Evolutionary conservation across 2,329 filamentous ascomycete genomes (phyloP).

Genomic region (Scytalidium sp.): DNA sequence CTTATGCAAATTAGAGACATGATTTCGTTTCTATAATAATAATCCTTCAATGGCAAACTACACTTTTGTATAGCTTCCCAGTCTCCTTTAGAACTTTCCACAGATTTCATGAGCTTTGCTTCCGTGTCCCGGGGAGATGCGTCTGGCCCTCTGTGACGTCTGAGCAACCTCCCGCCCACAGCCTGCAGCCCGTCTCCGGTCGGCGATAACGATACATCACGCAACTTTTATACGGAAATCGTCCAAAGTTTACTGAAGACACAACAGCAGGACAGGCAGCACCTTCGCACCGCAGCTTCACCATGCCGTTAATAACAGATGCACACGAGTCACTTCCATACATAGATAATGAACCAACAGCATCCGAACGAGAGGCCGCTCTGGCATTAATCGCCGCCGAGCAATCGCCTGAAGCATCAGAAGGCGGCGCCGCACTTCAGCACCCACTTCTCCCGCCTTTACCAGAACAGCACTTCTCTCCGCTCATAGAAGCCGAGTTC

Average conservation of each 20-base stretch:
- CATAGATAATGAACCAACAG: conserved; percentile 72
- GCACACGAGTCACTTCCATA: conserved; percentile 38
- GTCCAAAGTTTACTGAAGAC: not conserved
- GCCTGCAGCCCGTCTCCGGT: not conserved
- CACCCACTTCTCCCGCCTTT: conserved; percentile 55
- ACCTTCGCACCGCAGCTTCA: conserved; percentile 2
- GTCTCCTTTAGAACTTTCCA: too few species aligned
- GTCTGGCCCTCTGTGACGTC: too few species aligned
- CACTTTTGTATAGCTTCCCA: too few species aligned
- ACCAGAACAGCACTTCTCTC: conserved; percentile 56
- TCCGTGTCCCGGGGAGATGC: too few species aligned
- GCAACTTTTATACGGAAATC: not conserved
- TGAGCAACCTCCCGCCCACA: too few species aligned
- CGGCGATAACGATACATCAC: not conserved
- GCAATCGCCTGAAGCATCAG: conserved; percentile 31
- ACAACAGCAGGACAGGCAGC: not conserved
- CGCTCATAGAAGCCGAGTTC: conserved; percentile 66
- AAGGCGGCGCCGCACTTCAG: conserved; percentile 28
- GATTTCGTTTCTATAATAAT: too few species aligned
- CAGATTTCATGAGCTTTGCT: too few species aligned
- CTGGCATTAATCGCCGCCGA: conserved; percentile 68
- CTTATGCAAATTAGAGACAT: too few species aligned
- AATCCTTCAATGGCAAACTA: too few species aligned
- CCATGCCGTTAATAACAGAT: conserved; percentile 23
- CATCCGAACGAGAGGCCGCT: conserved; percentile 61